Evolutionary conservation across 2,329 filamentous ascomycete species (phyloP), one percentile per base, ranked within the genome.

Genomic region (Nectriaceae sp.): DNA sequence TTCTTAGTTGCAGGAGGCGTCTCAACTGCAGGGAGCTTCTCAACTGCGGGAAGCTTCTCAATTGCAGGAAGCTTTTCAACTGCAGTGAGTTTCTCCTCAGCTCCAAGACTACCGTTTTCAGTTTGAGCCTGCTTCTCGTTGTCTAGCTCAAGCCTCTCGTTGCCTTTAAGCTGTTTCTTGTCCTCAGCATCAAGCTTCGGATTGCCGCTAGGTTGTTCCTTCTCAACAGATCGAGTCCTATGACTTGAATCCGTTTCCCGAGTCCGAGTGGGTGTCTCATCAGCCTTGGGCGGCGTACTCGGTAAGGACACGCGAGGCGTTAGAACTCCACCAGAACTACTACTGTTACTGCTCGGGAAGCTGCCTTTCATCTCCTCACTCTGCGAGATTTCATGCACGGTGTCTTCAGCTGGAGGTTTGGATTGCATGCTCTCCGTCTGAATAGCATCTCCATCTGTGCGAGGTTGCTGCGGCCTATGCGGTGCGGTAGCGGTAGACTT

Each of bases 361-460:
- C 35, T 22, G 5, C 15, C 10, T 2, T 20, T 38, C 19, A 21
- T 40, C 42, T 36, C 42, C 47, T 18, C 21, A 5, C 26, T 15
- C 11, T 40, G 29, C n/a, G n/a, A n/a, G 4, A 53, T 53, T 3
- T 45, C 42, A 33, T 52, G 49, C 22, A 66, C 21, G 0, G 49
- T 52, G 38, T 67, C 64, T 35, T 69, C 66, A 2, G 56, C 56
- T 2, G 60, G 56, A 8, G 61, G 61, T 46, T 70, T 69, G 5
- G 62, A 64, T 42, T 65, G 65, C 5, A 49, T 22, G 21, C 38
- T 42, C 21, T 29, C 24, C 24, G 6, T 29, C 13, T 29, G 24
- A 29, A 29, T n/a, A n/a, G n/a, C n/a, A n/a, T n/a, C n/a, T n/a
- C n/a, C n/a, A n/a, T 55, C 53, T 11, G 52, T 26, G 4, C 33